Evolutionary conservation across 1,284 basidiomycete genomes (phyloP), one percentile per base, ranked within the genome.

Genomic region (Fomitopsis pinicola): DNA sequence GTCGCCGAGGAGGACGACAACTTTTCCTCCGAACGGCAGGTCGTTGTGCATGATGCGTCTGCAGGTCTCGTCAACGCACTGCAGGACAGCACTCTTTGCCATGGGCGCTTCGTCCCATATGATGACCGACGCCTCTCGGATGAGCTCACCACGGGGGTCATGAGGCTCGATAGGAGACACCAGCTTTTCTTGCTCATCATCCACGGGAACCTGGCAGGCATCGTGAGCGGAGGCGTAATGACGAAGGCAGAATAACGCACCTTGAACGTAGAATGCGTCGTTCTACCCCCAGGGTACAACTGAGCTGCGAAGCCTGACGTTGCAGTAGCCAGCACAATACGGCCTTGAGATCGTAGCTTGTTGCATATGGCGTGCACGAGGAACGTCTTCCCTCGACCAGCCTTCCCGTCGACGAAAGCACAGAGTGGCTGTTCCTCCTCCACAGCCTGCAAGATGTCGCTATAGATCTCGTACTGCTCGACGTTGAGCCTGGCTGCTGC

Each of bases 51-150:
- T 69, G 42, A 69, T 64, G n/a, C 68, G 65, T 44, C 68, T 63
- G 52, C 68, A 70, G 10, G 66, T 68, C 57, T 68, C 67, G 12
- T 79, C 75, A n/a, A 78, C 72, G 59, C 77, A 77, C 3, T 63
- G 53, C 0, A 77, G 54, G 1, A 76, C 76, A 0, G 73, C 71
- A 12, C 65, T 65, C 55, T 78, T 77, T 7, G 73, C 73, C 75
- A 77, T 78, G 0, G 77, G 76, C 6, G 74, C 73, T 61, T 79
- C 75, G 59, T 79, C 78, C 73, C 74, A 76, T 1, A 75, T 70
- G 42, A 77, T 73, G 8, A 73, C 59, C 0, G 67, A 59, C 0
- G 75, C 67, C 45, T 70, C 62, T 0, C 58, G 59, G 6, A 80
- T 69, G 5, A 78, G 67, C 46, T 78, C 72, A 1, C 69, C 75